Base-by-base conservation (phyloP, 176 grass and related monocot species). In the Lolium perenne region DNA sequence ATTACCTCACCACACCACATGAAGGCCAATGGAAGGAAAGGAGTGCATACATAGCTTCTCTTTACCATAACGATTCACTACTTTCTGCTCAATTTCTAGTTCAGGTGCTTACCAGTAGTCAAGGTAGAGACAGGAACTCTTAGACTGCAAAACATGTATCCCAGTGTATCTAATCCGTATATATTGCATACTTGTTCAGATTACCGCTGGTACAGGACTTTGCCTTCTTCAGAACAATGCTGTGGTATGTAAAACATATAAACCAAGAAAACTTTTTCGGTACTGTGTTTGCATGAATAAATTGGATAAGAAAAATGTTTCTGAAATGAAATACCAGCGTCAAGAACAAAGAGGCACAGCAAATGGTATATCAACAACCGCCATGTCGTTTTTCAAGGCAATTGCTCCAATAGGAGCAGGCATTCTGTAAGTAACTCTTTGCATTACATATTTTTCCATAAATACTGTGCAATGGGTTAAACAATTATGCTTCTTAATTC, bases 271-370 rank as follows among this genome's bases (percentile, higher is more conserved):
- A 29, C 8, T 45, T 67, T 67, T 0, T 73, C 16, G 13, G 56
- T 48, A 5, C 4, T 11, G 3, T 53, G 61, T 20, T 76, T 67
- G 18, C 16, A 5, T 38, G 23, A 53, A 22, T 13, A 53, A 68
- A 71, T 16, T 26, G 2, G 26, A 18, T 76, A 20, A 49, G 18
- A 73, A 32, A 22, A 40, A 40, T 12, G 57, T 41, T 61, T 49
- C 60, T 71, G 10, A 45, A 90, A 86, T 62, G 78, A 0, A 56
- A 43, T 75, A 16, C 18, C 87, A 97, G 92, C 23, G 41, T 63
- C 95, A 97, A 85, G 76, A 93, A 11, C 93, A 97, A 77, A 91
- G 95, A 88, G 91, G 91, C 76, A 84, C 89, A 8, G 92, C 92
- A 26, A 97, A 97, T 82, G 89, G 92, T 56, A 72, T 94, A 61